Base-by-base conservation (phyloP, 2,329 filamentous ascomycete genomes). In the Arthroderma sp. region DNA sequence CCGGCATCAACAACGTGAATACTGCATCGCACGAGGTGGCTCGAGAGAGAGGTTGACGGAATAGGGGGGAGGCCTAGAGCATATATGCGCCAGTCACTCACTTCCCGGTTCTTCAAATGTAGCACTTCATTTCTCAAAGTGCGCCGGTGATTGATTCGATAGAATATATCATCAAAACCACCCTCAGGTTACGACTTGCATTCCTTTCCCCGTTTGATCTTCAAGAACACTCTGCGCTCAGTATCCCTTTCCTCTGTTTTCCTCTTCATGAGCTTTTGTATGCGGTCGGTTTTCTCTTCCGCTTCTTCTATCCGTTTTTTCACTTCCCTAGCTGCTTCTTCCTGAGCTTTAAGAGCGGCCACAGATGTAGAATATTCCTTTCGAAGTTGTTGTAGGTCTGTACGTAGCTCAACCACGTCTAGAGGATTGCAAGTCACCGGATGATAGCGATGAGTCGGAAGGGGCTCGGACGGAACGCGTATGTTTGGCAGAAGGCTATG, bases 201-300 rank as follows among this genome's bases (percentile, higher is more conserved):
- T 41, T 53, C 54, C 47, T 62, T 65, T 32, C 60, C 61, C 47
- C 63, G 58, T 45, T 65, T 64, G 38, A 61, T 65, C 43, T 67
- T 67, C 39, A 60, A 61, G 1, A 66, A 51, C 2, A 67, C 59
- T 44, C 63, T 66, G 53, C 65, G 56, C 50, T 67, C 64, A 4
- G 57, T 64, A 43, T 67, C 61, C 31, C 63, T 55, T 46, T 67
- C 63, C 46, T 65, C 65, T 8, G 57, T 56, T 49, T 67, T 67
- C 51, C 65, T 65, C 44, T 67, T 63, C 50, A 67, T 61, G 3
- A 58, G 56, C 40, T 57, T 62, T 45, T 66, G 63, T 1, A 66
- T 53, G 39, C 63, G 55, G 34, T 63, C 62, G 40, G 54, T 58
- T 46, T 65, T 67, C 44, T 57, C 58, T 31, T 62, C 59, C 3